phyloP scores from a whole-genome alignment of 2,329 filamentous ascomycete species.

The Sordariomycetes sp. region DNA sequence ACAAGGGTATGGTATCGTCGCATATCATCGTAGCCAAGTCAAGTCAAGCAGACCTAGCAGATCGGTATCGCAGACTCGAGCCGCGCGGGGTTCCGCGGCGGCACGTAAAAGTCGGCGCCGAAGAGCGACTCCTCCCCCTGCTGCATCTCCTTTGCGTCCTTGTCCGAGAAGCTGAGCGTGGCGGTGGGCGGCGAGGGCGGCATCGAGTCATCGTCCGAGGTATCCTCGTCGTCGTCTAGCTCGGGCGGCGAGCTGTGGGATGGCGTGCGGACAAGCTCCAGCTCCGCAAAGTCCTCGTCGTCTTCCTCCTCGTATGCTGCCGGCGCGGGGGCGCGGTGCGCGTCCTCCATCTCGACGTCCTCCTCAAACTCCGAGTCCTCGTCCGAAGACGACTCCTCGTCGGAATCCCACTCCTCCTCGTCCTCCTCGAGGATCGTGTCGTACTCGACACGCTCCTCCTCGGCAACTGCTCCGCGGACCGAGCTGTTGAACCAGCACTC shows the following conservation, averaged over 20 bases:
- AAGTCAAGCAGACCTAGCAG: slow-evolving; percentile 24
- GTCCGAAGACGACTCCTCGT: slow-evolving; percentile 39
- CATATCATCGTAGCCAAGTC: background rate
- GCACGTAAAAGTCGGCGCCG: slow-evolving; percentile 39
- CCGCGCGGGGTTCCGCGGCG: slow-evolving; percentile 33
- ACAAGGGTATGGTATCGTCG: background rate
- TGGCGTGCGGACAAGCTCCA: slow-evolving; percentile 54
- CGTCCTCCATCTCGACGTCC: slow-evolving; percentile 40
- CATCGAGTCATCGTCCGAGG: slow-evolving; percentile 61
- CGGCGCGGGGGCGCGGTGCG: slow-evolving; percentile 23
- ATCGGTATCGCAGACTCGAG: slow-evolving; percentile 42
- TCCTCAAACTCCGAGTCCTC: slow-evolving; percentile 39
- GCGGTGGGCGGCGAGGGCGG: slow-evolving; percentile 54
- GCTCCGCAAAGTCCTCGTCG: slow-evolving; percentile 51
- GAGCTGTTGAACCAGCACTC: slow-evolving; percentile 97
- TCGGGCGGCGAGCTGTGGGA: slow-evolving; percentile 60
- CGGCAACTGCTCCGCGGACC: slow-evolving; percentile 44
- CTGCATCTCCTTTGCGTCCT: slow-evolving; percentile 30
- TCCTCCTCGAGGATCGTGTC: slow-evolving; percentile 62
- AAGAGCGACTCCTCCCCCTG: slow-evolving; percentile 27
- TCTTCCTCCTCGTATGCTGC: slow-evolving; percentile 31
- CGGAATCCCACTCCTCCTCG: slow-evolving; percentile 55
- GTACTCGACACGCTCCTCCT: slow-evolving; percentile 75
- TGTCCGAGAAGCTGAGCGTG: slow-evolving; percentile 45
- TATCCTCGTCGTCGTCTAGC: slow-evolving; percentile 53